Evolutionary conservation across 2,329 filamentous ascomycete species (phyloP).

Genomic region (Ophiostoma perfectum): DNA sequence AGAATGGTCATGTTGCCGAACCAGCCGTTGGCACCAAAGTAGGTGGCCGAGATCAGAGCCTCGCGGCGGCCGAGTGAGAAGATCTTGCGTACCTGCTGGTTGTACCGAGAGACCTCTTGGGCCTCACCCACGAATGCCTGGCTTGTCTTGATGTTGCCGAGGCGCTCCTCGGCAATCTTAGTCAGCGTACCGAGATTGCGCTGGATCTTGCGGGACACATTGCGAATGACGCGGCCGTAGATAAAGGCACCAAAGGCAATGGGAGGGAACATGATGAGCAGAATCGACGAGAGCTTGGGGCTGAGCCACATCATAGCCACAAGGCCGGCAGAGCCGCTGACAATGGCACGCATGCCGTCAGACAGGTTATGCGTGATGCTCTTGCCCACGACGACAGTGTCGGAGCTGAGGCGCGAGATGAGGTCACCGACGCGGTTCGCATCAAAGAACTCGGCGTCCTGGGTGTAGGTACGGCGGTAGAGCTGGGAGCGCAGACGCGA

Average conservation of each 20-base stretch:
- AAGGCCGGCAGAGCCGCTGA: slow-evolving; percentile 86
- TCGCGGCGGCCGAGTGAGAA: slow-evolving; percentile 84
- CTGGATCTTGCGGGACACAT: slow-evolving; percentile 86
- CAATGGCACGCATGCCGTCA: slow-evolving; percentile 84
- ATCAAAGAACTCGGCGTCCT: slow-evolving; percentile 98
- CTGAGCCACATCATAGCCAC: slow-evolving; percentile 95
- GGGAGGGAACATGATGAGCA: slow-evolving; percentile 82
- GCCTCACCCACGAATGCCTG: slow-evolving; percentile 94
- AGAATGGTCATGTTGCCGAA: slow-evolving; percentile 96
- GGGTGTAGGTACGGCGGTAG: slow-evolving; percentile 87
- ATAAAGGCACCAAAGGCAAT: slow-evolving; percentile 86
- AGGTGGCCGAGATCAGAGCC: slow-evolving; percentile 81
- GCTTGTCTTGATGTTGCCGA: slow-evolving; percentile 93
- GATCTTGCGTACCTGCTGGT: slow-evolving; percentile 84
- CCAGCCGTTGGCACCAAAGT: slow-evolving; percentile 82
- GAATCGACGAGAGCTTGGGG: slow-evolving; percentile 78
- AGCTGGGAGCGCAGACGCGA: slow-evolving; percentile 81
- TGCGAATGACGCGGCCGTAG: slow-evolving; percentile 83
- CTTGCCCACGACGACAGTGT: slow-evolving; percentile 97
- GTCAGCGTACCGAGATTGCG: slow-evolving; percentile 87
- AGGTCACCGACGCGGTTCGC: slow-evolving; percentile 94
- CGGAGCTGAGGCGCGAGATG: slow-evolving; percentile 89
- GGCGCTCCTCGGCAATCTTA: slow-evolving; percentile 95
- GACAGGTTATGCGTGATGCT: slow-evolving; percentile 97
- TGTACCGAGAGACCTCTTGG: slow-evolving; percentile 85